Conservation (phyloP, 2,329 filamentous ascomycete species). For the Alternaria sp. region DNA sequence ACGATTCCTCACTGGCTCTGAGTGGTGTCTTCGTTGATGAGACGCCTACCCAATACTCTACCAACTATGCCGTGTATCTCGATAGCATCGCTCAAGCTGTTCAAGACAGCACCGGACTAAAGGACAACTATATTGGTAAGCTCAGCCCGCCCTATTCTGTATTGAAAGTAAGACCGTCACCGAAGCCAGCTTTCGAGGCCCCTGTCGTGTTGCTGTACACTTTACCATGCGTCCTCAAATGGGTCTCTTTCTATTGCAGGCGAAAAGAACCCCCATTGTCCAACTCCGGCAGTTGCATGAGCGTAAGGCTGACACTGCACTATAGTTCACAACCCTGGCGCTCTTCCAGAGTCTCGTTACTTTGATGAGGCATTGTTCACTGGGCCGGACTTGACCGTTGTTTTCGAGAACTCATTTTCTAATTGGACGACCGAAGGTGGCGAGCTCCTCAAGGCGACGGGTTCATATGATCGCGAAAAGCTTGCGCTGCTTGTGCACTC, state of each 20-base stretch:
- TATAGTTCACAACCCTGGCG: slow-evolving; percentile 34
- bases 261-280: slow-evolving; percentile 5
- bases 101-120: slow-evolving; percentile 27
- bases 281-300: slow-evolving; percentile 32
- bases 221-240: slow-evolving; percentile 15
- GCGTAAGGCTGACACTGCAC: slow-evolving; percentile 28
- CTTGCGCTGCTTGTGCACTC: slow-evolving; percentile 31
- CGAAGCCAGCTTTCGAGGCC: slow-evolving; percentile 5
- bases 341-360: slow-evolving; percentile 26
- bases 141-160: slow-evolving; percentile 16
- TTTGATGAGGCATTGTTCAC: slow-evolving; percentile 17
- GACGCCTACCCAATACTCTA: slow-evolving; percentile 43
- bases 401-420: slow-evolving; percentile 29
- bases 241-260: slow-evolving; percentile 10
- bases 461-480: slow-evolving; percentile 18
- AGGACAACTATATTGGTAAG: slow-evolving; percentile 36
- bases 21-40: slow-evolving; percentile 60
- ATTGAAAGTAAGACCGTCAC: slow-evolving; percentile 1
- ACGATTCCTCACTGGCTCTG: slow-evolving; percentile 50
- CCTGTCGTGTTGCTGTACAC: slow-evolving; percentile 17
- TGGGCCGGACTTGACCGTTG: slow-evolving; percentile 21
- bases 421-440: slow-evolving; percentile 15
- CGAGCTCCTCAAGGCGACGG: slow-evolving; percentile 14
- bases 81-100: slow-evolving; percentile 24
- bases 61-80: slow-evolving; percentile 27